Evolutionary conservation across 352 stramenopile species (phyloP).

Genomic region (Globisporangium cylindrosporum): DNA sequence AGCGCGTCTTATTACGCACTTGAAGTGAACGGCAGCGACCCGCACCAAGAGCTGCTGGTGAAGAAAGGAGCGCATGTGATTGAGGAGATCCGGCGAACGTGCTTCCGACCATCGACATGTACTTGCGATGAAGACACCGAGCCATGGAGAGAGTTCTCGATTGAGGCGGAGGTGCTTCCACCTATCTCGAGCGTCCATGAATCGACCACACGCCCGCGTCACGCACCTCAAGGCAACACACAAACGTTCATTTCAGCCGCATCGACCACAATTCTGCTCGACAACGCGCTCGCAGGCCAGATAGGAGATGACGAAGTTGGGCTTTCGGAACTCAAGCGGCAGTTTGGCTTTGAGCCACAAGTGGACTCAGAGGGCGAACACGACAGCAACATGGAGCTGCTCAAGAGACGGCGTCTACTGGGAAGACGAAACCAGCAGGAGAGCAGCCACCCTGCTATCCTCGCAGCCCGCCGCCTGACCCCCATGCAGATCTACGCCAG

Average conservation of each 20-base stretch:
- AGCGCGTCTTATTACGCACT: slow-evolving; percentile 49
- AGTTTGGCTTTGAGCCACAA: slow-evolving; percentile 48
- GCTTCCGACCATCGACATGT: slow-evolving; percentile 42
- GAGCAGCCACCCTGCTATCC: background rate
- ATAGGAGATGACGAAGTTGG: slow-evolving; percentile 34
- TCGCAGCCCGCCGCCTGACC: slow-evolving; percentile 13
- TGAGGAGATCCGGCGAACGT: slow-evolving; percentile 28
- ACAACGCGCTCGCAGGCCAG: background rate
- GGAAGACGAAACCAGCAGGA: background rate
- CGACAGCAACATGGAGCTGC: slow-evolving; percentile 10
- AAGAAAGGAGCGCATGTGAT: background rate
- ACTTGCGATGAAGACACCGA: slow-evolving; percentile 41
- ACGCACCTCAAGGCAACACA: background rate
- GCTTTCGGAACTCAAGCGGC: slow-evolving; percentile 62
- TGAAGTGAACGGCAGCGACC: slow-evolving; percentile 56
- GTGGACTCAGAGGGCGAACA: slow-evolving; percentile 20
- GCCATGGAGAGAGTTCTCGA: slow-evolving; percentile 54
- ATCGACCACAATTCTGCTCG: slow-evolving; percentile 3
- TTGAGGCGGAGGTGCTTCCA: slow-evolving; percentile 19
- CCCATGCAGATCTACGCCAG: slow-evolving; percentile 36
- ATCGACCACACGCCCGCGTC: background rate
- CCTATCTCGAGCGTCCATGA: background rate
- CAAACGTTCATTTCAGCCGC: slow-evolving; percentile 11
- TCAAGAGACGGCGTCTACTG: slow-evolving; percentile 28
- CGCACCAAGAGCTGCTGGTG: slow-evolving; percentile 46